phyloP scores from a whole-genome alignment of 2,329 filamentous ascomycete species.

The Graphium sp. region DNA sequence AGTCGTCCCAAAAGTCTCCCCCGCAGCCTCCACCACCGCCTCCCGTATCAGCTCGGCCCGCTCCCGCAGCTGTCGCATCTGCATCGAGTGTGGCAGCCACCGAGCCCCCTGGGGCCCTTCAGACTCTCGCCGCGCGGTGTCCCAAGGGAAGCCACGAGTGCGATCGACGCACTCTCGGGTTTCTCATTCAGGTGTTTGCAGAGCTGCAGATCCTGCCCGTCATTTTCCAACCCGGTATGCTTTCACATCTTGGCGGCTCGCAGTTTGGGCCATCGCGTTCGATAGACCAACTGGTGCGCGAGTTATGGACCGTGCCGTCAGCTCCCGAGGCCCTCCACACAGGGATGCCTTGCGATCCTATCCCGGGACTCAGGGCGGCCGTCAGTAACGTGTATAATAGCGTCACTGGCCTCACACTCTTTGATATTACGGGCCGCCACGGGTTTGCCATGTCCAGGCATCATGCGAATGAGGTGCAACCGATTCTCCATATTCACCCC shows the following conservation, averaged over 20 bases:
- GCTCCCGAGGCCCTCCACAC: constrained; percentile 21
- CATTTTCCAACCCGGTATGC: constrained; percentile 16
- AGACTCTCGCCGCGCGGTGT: constrained; percentile 25
- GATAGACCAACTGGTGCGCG: constrained; percentile 25
- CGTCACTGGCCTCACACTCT: constrained; percentile 27
- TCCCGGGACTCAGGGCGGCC: constrained; percentile 25
- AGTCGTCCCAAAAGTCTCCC: no score
- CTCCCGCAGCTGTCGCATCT: constrained; percentile 5
- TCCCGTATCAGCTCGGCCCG: no score
- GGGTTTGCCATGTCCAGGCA: constrained; percentile 31
- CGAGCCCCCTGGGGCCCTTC: constrained; percentile 7
- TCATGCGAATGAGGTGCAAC: constrained; percentile 16
- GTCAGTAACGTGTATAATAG: constrained; percentile 34
- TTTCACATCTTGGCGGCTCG: constrained; percentile 6
- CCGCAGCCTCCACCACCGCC: no score
- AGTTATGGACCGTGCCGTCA: constrained; percentile 23
- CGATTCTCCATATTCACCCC: constrained; percentile 7
- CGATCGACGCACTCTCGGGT: constrained; percentile 34
- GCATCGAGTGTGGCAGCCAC: constrained; percentile 8
- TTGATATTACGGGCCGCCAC: constrained; percentile 28
- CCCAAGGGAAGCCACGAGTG: constrained; percentile 30
- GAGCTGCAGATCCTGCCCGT: constrained; percentile 25
- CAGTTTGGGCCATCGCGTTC: constrained; percentile 14
- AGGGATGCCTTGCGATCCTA: constrained; percentile 30
- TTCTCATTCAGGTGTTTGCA: constrained; percentile 32